These are phyloP conservation scores for Spizellomyces punctatus DNA, from an alignment of 192 early-diverging fungal genomes.

Conservation along the genomic window DNA sequence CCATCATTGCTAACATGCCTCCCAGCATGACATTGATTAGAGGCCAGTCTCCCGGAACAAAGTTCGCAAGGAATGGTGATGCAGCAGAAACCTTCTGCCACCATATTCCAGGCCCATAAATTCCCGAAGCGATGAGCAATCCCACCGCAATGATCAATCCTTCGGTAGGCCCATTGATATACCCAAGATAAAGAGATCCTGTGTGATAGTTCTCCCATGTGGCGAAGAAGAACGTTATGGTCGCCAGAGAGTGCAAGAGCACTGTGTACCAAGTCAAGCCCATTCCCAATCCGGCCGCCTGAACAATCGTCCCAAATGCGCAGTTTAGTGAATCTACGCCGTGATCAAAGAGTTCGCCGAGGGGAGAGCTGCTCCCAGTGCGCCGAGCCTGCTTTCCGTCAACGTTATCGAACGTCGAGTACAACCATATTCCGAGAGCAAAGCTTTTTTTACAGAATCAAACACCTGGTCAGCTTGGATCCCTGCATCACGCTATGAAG, in stretches of 20 bases:
- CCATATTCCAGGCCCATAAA: constrained; percentile 58
- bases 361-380: constrained; percentile 82
- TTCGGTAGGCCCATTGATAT: constrained; percentile 88
- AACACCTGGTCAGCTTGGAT: too few relatives aligned
- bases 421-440: constrained; percentile 80
- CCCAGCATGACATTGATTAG: constrained; percentile 41
- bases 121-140: constrained; percentile 65
- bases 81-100: constrained; percentile 32
- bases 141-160: constrained; percentile 73
- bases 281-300: constrained; percentile 65
- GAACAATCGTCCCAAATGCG: constrained; percentile 58
- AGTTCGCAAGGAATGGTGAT: constrained; percentile 33
- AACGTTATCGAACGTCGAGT: constrained; percentile 90
- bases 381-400: constrained; percentile 97
- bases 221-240: constrained; percentile 83
- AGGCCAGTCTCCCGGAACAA: constrained; percentile 43
- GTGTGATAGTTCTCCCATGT: constrained; percentile 97
- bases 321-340: constrained; percentile 71
- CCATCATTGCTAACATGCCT: constrained; percentile 45
- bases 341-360: constrained; percentile 97
- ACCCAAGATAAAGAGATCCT: constrained; percentile 77
- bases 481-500: too few relatives aligned
- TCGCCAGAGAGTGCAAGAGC: constrained; percentile 30
- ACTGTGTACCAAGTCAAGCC: constrained; percentile 68
- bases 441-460: constrained; percentile 54